Conservation (phyloP, 768 basidiomycete species). For the Agaricus sinodeliciosus region DNA sequence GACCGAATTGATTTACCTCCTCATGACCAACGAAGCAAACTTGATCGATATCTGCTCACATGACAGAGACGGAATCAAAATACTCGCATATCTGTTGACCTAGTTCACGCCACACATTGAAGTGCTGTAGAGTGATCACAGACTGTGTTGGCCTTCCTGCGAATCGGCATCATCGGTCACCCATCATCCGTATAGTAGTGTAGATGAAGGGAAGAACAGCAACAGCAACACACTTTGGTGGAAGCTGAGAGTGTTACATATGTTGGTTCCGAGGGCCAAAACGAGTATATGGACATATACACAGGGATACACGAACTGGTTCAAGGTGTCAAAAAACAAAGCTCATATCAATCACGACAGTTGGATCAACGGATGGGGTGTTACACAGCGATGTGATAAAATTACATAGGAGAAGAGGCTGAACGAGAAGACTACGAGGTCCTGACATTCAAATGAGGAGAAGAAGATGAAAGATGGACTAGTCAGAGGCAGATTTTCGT, state of each 20-base stretch:
- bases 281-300: background rate
- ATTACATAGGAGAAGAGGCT: background rate
- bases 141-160: too few species aligned
- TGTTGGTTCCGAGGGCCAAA: background rate
- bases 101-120: too few species aligned
- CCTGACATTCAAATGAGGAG: background rate
- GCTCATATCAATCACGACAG: background rate
- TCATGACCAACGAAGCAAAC: too few species aligned
- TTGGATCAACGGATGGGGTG: background rate
- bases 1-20: too few species aligned
- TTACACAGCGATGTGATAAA: background rate
- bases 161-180: too few species aligned
- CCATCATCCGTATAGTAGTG: too few species aligned
- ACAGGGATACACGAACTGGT: background rate
- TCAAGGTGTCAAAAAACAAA: conserved; percentile 1
- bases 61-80: too few species aligned
- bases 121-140: too few species aligned
- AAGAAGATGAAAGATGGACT: background rate
- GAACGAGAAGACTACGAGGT: background rate
- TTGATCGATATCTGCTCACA: too few species aligned
- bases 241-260: background rate
- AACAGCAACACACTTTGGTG: too few species aligned
- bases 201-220: too few species aligned
- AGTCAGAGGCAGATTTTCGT: background rate
- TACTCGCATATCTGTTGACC: too few species aligned